Base-by-base conservation (phyloP, 352 stramenopile species). In the Globisporangium barbulae region DNA sequence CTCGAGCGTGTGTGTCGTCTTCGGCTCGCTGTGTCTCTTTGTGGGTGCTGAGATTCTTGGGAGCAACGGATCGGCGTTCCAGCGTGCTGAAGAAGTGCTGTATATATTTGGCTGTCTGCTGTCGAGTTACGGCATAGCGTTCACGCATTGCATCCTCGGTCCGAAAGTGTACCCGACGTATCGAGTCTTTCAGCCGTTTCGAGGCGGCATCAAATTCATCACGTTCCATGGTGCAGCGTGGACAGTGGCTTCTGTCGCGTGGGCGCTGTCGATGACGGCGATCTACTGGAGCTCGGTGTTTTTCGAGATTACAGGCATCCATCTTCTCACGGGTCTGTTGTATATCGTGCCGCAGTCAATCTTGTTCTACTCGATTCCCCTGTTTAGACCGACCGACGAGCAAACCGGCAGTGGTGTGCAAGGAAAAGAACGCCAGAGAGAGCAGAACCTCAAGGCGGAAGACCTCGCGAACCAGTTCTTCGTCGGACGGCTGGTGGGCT, bases 211-310 rank as follows among this genome's bases (percentile, higher is more conserved):
- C 25, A 64, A 70, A 4, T 88, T 88, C 53, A 68, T 83, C 39
- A 81, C 78, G 1, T 72, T 77, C 15, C 78, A 88, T 62, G 75
- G 78, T 35, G 76, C 74, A 4, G 78, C 65, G 6, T 88, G 78
- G 78, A 83, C 78, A n/a, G 57, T 88, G 2, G 67, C 71, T 5
- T 70, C 63, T 9, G 64, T 85, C 7, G 74, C 67, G 0, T 82
- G 70, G 76, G 62, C 75, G 2, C 59, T 79, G 17, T 67, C 76
- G 1, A 79, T 61, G 56, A 82, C 75, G 2, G 73, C 74, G 2
- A 62, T 88, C 1, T 83, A 83, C 55, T 85, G 76, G 74, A 75
- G 62, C n/a, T 54, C 69, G 0, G 54, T 75, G 5, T 85, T 84
- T 61, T 77, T 85, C 52, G 52, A 73, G 44, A 71, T 88, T 19